phyloP scores from a whole-genome alignment of 2,329 filamentous ascomycete species.

The Trichoderma afroharzianum region DNA sequence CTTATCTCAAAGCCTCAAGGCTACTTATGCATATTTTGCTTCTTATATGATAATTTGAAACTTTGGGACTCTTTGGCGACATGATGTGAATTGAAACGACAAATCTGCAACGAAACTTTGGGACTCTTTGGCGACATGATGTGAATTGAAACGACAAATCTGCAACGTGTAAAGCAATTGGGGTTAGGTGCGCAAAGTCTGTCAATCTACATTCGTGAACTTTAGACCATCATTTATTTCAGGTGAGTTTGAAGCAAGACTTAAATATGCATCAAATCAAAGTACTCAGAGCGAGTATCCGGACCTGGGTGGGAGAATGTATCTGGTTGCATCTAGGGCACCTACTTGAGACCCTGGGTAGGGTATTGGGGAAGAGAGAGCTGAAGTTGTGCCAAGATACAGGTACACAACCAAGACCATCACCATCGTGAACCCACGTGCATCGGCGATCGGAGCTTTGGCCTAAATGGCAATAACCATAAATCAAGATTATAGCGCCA shows the following conservation, averaged over 20 bases:
- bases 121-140: fast-evolving
- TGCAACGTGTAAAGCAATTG: not conserved
- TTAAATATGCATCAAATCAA: too few relatives aligned
- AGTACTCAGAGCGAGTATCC: too few relatives aligned
- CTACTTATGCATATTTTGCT: not conserved
- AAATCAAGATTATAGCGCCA: not conserved
- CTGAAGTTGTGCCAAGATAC: not conserved
- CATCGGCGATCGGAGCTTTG: too few relatives aligned
- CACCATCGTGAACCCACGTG: not conserved
- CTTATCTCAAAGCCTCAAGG: not conserved
- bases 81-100: not conserved
- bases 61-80: fast-evolving
- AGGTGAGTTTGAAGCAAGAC: too few relatives aligned
- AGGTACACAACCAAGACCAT: not conserved
- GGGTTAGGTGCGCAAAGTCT: not conserved
- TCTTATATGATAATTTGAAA: not conserved
- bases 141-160: not conserved
- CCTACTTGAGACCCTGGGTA: not conserved
- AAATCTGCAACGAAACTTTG: too few relatives aligned
- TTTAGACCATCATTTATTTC: not conserved
- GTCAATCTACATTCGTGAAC: not conserved
- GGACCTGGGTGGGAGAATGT: too few relatives aligned
- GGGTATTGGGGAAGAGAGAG: not conserved
- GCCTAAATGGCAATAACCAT: not conserved
- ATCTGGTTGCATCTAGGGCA: too few relatives aligned